Evolutionary conservation across 2,329 filamentous ascomycete genomes (phyloP).

Genomic region (Clathrospora elynae): DNA sequence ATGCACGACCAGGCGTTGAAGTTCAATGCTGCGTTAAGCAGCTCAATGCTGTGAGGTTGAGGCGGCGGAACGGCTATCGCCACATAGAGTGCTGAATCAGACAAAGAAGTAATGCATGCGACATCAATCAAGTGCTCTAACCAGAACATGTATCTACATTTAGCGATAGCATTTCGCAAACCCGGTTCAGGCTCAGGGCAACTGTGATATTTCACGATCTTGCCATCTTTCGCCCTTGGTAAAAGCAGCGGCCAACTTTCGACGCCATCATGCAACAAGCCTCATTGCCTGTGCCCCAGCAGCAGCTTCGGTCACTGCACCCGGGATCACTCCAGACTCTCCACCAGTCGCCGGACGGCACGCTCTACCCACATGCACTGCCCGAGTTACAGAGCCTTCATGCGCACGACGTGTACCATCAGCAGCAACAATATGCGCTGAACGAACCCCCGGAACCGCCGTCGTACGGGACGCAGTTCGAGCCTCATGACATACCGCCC

Average conservation of each 20-base stretch:
- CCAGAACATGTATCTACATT: conserved; percentile 4
- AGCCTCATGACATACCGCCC: conserved; percentile 38
- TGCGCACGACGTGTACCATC: conserved; percentile 29
- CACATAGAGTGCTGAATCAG: conserved; percentile 33
- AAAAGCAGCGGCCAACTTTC: conserved; percentile 34
- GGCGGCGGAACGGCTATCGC: conserved; percentile 21
- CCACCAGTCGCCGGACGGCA: conserved; percentile 36
- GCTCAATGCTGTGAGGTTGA: conserved; percentile 20
- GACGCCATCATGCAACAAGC: conserved; percentile 33
- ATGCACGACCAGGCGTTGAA: conserved; percentile 10
- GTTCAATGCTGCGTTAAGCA: conserved; percentile 11
- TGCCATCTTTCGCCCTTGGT: conserved; percentile 9
- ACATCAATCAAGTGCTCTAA: conserved; percentile 12
- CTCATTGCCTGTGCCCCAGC: conserved; percentile 25
- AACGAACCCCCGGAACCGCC: conserved; percentile 24
- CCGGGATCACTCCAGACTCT: conserved; percentile 35
- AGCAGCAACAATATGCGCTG: conserved; percentile 25
- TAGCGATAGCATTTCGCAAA: conserved; percentile 1
- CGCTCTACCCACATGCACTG: conserved; percentile 35
- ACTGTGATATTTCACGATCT: background rate
- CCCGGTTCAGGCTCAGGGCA: background rate
- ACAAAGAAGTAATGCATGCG: conserved; percentile 34
- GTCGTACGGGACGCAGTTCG: conserved; percentile 40
- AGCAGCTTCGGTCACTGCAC: conserved; percentile 33
- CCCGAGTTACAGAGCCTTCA: conserved; percentile 50